A percentile compares a stretch with the other conserved stretches of the same genome.
These are phyloP conservation scores for Ceratocystis ficicola DNA, from an alignment of 2,329 filamentous ascomycete genomes.

Conservation along the genomic window DNA sequence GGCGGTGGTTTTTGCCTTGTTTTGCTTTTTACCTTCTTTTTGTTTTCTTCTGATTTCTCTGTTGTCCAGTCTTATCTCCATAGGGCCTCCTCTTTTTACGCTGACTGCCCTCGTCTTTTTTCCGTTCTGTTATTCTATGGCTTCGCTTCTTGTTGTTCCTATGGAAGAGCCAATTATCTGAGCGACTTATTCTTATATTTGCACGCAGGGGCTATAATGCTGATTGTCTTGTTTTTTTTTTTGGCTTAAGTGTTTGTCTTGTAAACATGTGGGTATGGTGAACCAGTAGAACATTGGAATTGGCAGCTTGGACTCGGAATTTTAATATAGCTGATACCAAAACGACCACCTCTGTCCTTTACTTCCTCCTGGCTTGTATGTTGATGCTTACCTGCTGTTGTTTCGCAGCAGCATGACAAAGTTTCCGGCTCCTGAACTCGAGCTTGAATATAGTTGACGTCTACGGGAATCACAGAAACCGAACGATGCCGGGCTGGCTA, in stretches of 20 bases:
- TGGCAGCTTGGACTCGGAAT: neutral
- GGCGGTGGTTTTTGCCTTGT: constrained; percentile 6
- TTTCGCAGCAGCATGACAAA: no score
- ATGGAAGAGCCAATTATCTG: neutral
- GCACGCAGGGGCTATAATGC: constrained; percentile 1
- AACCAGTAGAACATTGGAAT: neutral
- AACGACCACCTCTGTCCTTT: no score
- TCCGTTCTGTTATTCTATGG: neutral
- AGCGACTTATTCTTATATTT: constrained; percentile 9
- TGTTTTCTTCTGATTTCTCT: neutral
- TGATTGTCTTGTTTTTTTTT: constrained; percentile 7
- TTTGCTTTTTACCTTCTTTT: neutral
- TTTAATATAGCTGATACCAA: no score
- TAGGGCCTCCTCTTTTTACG: neutral
- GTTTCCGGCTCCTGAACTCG: no score
- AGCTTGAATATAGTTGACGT: no score
- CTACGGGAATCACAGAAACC: no score
- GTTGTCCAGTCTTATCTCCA: neutral
- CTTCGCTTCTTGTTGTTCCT: neutral
- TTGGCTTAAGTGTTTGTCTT: neutral
- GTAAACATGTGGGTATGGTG: neutral
- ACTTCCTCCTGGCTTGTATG: no score
- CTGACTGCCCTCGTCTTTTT: neutral
- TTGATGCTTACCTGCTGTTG: no score
- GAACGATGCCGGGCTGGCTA: no score